Conservation (phyloP, 179 eudicot genomes). For the Silene coronaria region DNA sequence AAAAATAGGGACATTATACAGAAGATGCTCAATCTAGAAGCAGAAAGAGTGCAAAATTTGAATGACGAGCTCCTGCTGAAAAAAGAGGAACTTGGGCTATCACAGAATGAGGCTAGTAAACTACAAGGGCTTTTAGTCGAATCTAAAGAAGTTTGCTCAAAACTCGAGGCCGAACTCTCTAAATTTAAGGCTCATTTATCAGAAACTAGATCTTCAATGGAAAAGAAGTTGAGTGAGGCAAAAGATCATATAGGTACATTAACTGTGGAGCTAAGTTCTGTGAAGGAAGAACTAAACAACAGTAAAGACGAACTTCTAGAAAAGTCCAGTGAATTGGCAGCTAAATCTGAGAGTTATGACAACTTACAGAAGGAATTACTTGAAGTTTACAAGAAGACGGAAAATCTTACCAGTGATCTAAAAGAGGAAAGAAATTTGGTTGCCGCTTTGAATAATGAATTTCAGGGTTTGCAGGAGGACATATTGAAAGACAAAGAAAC, state of each 20-base stretch:
- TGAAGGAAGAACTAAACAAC: constrained; percentile 38
- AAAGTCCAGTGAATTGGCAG: constrained; percentile 39
- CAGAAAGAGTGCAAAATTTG: constrained; percentile 34
- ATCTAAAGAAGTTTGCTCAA: constrained; percentile 37
- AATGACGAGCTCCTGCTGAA: constrained; percentile 46
- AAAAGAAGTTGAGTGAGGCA: constrained; percentile 43
- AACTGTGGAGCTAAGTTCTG: constrained; percentile 40
- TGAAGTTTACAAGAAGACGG: constrained; percentile 48
- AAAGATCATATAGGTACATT: constrained; percentile 35
- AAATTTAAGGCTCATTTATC: constrained; percentile 38
- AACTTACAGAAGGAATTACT: constrained; percentile 52
- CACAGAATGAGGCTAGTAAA: constrained; percentile 53
- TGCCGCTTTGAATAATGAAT: constrained; percentile 42
- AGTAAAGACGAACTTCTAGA: constrained; percentile 37
- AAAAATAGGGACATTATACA: constrained; percentile 43
- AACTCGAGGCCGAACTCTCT: constrained; percentile 50
- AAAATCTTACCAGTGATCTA: constrained; percentile 37
- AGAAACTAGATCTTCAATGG: constrained; percentile 33
- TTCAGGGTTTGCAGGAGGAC: constrained; percentile 45
- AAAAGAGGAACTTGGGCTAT: constrained; percentile 39
- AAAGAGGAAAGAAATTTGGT: constrained; percentile 46
- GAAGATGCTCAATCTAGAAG: constrained; percentile 43
- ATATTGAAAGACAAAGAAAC: constrained; percentile 41
- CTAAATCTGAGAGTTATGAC: constrained; percentile 29
- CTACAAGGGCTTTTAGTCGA: constrained; percentile 32